These are phyloP conservation scores for Euphrasia arctica DNA, from an alignment of 305 asterid species.

Conservation along the genomic window DNA sequence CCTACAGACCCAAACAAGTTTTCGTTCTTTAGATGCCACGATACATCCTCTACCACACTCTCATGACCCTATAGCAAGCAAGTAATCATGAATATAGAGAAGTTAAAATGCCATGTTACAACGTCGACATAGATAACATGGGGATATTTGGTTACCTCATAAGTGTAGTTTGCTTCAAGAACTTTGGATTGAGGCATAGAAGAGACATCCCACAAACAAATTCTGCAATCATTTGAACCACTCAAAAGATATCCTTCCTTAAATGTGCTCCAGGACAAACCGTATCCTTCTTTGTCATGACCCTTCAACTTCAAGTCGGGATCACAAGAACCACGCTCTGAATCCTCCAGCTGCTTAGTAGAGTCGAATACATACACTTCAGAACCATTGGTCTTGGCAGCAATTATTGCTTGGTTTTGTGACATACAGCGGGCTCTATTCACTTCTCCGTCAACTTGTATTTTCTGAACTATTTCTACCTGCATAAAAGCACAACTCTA, in stretches of 20 bases:
- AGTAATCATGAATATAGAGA: background rate
- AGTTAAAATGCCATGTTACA: constrained; percentile 1
- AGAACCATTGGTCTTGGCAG: constrained; percentile 73
- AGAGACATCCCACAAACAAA: constrained; percentile 91
- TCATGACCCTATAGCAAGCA: constrained; percentile 59
- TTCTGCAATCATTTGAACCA: constrained; percentile 81
- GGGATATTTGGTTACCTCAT: constrained; percentile 44
- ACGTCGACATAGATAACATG: background rate
- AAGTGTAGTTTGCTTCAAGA: constrained; percentile 57
- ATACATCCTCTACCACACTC: constrained; percentile 78
- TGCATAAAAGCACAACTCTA: constrained; percentile 20
- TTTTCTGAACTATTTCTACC: constrained; percentile 81
- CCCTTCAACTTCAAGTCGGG: constrained; percentile 81
- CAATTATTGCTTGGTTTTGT: constrained; percentile 72
- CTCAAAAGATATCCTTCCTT: constrained; percentile 83
- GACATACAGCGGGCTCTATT: constrained; percentile 85
- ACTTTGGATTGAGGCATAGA: constrained; percentile 57
- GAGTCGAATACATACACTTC: constrained; percentile 79
- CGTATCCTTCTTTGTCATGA: constrained; percentile 92
- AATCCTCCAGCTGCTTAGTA: constrained; percentile 42
- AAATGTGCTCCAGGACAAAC: constrained; percentile 85
- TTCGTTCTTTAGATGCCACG: constrained; percentile 83
- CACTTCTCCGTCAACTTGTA: constrained; percentile 88
- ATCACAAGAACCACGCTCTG: constrained; percentile 39
- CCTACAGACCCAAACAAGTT: constrained; percentile 90